Conservation (phyloP, 1,139 yeast genomes). For the Blastobotrys indianensis region DNA sequence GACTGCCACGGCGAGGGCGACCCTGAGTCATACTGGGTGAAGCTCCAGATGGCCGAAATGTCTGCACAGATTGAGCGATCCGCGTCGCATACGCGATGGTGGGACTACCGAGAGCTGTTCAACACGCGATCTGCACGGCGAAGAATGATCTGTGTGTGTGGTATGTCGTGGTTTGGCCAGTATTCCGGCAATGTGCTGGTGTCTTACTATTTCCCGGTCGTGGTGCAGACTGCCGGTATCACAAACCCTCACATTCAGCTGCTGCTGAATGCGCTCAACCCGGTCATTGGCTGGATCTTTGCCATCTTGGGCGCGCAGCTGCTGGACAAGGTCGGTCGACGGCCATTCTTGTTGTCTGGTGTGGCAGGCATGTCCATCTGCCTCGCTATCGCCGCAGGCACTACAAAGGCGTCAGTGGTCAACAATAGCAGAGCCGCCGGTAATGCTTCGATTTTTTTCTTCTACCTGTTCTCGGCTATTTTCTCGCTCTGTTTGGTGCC, state of each 20-base stretch:
- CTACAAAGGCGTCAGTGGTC: conserved; percentile 15
- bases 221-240: conserved; percentile 20
- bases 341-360: conserved; percentile 17
- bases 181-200: conserved; percentile 21
- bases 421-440: conserved; percentile 12
- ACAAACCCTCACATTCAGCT: conserved; percentile 15
- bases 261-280: conserved; percentile 15
- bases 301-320: conserved; percentile 18
- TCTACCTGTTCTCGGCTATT: conserved; percentile 15
- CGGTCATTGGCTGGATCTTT: conserved; percentile 14
- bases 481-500: no score
- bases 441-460: conserved; percentile 18
- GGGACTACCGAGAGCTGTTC: conserved; percentile 34
- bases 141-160: conserved; percentile 36
- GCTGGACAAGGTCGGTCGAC: conserved; percentile 18
- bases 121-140: conserved; percentile 35
- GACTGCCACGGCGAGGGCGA: conserved; percentile 11
- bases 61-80: conserved; percentile 16
- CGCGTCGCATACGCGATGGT: conserved; percentile 13
- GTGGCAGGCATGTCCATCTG: conserved; percentile 16
- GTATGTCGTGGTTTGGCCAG: conserved; percentile 23
- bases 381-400: conserved; percentile 19
- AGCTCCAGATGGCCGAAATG: conserved; percentile 23
- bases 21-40: conserved; percentile 16
- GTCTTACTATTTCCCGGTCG: conserved; percentile 19